Base-by-base conservation (phyloP, 176 grass and related monocot genomes). In the Puya raimondii region DNA sequence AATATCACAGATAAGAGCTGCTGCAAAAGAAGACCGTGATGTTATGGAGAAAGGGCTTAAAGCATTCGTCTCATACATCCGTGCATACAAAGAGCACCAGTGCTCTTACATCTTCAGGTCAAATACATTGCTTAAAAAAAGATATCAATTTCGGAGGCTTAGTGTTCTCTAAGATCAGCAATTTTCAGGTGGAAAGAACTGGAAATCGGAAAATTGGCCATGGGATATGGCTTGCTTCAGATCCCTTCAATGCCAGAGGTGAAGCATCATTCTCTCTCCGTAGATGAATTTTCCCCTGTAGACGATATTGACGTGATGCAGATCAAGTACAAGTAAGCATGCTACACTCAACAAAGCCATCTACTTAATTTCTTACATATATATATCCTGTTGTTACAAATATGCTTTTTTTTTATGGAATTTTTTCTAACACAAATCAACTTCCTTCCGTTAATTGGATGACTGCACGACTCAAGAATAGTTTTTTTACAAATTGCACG, bases 21-120 rank as follows among this genome's bases (percentile, higher is more conserved):
- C 80, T 69, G 94, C 94, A 49, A 81, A 68, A 48, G 79, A 86
- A 90, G 94, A 99, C 64, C 83, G 94, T 47, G 88, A 86, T 80
- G 78, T 99, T 26, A 99, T 99, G 94, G 89, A 99, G 70, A 93
- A 93, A 79, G 94, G 89, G 65, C 77, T 88, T 48, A 92, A 84
- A 84, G 84, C 89, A 51, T 99, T 99, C 73, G 94, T 99, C n/a
- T 99, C 94, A 9, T 92, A 82, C 50, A 51, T 99, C 33, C 87
- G 86, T 47, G 85, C 94, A 78, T 99, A 99, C 64, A 99, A 99
- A 79, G 94, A 93, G 65, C 94, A 99, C 51, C 94, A 99, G 49
- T 99, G 94, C 56, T 88, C 87, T 50, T 99, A 86, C 72, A 93
- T 99, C 64, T 93, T 93, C 82, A 92, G 77, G 54, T 83, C 51